phyloP scores from a whole-genome alignment of 768 basidiomycete species.

The Phaffia tasmanica region DNA sequence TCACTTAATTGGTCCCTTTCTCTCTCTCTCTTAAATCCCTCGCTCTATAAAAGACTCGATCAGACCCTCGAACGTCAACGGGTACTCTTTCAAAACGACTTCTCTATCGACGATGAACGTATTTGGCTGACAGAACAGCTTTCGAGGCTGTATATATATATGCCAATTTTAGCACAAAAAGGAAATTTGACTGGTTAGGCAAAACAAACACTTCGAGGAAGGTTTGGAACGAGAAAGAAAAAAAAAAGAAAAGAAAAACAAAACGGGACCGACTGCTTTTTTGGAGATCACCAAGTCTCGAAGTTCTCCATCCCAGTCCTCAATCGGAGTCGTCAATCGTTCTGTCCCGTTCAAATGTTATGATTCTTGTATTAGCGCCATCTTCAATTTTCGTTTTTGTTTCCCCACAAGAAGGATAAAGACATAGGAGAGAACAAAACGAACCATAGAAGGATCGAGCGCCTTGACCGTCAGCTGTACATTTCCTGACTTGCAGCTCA shows the following conservation, averaged over 20 bases:
- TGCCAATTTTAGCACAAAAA: too few relatives aligned
- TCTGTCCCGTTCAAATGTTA: constrained; percentile 28
- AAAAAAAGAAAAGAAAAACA: background rate
- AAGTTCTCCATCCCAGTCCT: constrained; percentile 63
- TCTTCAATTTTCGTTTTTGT: background rate
- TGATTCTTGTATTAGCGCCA: background rate
- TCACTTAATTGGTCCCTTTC: too few relatives aligned
- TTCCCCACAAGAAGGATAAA: background rate
- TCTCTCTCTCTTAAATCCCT: constrained; percentile 19
- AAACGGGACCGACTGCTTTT: constrained; percentile 51
- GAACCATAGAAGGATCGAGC: constrained; percentile 41
- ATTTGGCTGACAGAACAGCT: constrained; percentile 70
- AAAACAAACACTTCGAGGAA: background rate
- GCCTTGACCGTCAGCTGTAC: constrained; percentile 51
- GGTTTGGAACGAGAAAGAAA: too few relatives aligned
- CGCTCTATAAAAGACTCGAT: constrained; percentile 76
- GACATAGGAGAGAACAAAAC: background rate
- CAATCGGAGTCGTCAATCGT: constrained; percentile 60
- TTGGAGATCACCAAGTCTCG: constrained; percentile 65
- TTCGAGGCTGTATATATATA: constrained; percentile 51
- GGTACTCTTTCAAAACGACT: constrained; percentile 65
- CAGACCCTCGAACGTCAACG: constrained; percentile 54
- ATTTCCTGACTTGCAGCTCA: constrained; percentile 72
- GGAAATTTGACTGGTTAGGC: background rate
- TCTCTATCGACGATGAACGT: constrained; percentile 53